These are phyloP conservation scores for Tetraselmis striata DNA, from an alignment of 139 green algal species.

Conservation along the genomic window DNA sequence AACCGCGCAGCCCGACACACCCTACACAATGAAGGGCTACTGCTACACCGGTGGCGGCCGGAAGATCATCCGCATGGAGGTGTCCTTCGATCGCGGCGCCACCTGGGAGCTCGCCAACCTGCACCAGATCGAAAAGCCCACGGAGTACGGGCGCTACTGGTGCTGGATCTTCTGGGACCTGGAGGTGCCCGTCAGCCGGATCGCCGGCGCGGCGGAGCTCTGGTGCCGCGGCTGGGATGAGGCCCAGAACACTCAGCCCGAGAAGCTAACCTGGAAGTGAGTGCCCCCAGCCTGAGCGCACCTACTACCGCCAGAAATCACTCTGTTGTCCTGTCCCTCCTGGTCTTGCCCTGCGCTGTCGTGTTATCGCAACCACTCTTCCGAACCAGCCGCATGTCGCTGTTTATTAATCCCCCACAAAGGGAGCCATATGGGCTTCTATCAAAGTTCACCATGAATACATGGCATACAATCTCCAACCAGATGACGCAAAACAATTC, in stretches of 20 bases:
- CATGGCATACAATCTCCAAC: too few relatives aligned
- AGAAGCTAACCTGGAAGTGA: constrained; percentile 8
- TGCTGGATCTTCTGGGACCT: constrained; percentile 75
- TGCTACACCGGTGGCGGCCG: constrained; percentile 79
- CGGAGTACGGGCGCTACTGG: constrained; percentile 14
- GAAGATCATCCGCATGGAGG: constrained; percentile 88
- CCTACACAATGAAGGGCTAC: constrained; percentile 70
- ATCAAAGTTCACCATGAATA: too few relatives aligned
- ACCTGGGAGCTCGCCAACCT: constrained; percentile 75
- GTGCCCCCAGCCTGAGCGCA: too few relatives aligned
- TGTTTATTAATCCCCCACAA: too few relatives aligned
- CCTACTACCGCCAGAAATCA: too few relatives aligned
- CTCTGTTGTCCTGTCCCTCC: too few relatives aligned
- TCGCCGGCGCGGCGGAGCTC: constrained; percentile 45
- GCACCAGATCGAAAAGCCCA: constrained; percentile 57
- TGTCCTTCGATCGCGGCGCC: constrained; percentile 81
- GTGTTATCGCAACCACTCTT: background rate
- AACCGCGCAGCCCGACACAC: constrained; percentile 13
- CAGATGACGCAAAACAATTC: too few relatives aligned
- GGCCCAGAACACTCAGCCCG: constrained; percentile 80
- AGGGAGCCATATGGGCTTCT: too few relatives aligned
- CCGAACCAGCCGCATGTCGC: too few relatives aligned
- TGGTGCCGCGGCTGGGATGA: constrained; percentile 74
- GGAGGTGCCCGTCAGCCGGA: constrained; percentile 33
- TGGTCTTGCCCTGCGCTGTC: too few relatives aligned